phyloP scores from a whole-genome alignment of 2,329 filamentous ascomycete genomes.

The Trichoderma guizhouense region DNA sequence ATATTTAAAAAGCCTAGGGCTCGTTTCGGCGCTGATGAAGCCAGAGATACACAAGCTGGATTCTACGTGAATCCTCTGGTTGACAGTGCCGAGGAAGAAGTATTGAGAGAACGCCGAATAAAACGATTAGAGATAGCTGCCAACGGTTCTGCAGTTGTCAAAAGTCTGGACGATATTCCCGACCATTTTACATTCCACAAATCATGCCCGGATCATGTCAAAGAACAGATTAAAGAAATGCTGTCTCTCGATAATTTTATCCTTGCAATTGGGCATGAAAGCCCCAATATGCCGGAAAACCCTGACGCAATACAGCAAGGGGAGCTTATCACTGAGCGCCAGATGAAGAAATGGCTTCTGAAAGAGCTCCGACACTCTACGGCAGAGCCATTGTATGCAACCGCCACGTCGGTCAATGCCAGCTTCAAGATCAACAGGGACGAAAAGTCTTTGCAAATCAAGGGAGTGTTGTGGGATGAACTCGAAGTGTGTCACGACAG shows the following conservation, averaged over 20 bases:
- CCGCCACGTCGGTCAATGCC: neutral
- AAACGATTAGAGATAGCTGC: neutral
- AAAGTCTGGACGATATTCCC: neutral
- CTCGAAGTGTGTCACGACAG: neutral
- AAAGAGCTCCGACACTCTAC: neutral
- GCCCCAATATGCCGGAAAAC: neutral
- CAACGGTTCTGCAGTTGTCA: neutral
- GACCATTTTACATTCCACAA: neutral
- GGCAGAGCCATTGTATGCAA: neutral
- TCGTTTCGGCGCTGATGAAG: neutral
- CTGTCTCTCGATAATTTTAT: neutral
- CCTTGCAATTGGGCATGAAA: neutral
- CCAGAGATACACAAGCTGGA: neutral
- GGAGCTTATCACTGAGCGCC: neutral
- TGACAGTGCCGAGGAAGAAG: neutral
- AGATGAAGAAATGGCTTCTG: neutral
- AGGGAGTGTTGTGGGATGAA: neutral
- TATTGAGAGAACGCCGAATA: neutral
- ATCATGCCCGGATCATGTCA: neutral
- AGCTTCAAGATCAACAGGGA: neutral
- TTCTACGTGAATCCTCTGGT: neutral
- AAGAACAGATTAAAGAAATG: neutral
- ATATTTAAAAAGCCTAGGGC: neutral
- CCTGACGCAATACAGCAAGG: neutral
- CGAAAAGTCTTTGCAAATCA: neutral